These are phyloP conservation scores for Epichloe festucae DNA, from an alignment of 2,329 filamentous ascomycete genomes.

Conservation along the genomic window DNA sequence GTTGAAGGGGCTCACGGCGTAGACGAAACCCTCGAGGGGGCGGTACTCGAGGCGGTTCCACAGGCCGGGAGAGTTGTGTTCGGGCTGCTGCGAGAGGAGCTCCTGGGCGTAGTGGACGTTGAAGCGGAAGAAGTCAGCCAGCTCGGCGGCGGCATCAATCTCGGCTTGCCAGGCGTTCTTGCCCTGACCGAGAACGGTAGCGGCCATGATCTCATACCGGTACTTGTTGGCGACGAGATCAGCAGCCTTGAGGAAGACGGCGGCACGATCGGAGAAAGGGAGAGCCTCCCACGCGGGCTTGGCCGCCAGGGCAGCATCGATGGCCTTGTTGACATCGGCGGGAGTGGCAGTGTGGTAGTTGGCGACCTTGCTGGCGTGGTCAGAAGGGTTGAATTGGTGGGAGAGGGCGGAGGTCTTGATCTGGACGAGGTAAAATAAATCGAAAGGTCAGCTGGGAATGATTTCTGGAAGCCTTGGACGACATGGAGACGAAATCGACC, in stretches of 20 bases:
- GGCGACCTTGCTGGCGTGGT: slow-evolving; percentile 65
- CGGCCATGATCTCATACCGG: slow-evolving; percentile 90
- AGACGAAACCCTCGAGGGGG: slow-evolving; percentile 87
- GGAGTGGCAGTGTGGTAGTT: slow-evolving; percentile 73
- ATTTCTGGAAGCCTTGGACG: neutral
- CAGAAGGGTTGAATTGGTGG: slow-evolving; percentile 69
- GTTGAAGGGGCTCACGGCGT: slow-evolving; percentile 90
- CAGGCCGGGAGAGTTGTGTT: slow-evolving; percentile 67
- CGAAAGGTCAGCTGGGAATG: neutral
- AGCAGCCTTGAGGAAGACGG: slow-evolving; percentile 90
- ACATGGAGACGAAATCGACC: slow-evolving; percentile 10
- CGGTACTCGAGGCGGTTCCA: slow-evolving; percentile 91
- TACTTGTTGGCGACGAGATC: slow-evolving; percentile 87
- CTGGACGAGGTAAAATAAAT: slow-evolving; percentile 21
- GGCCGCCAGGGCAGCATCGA: slow-evolving; percentile 72
- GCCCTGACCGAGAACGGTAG: slow-evolving; percentile 90
- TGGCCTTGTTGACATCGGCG: slow-evolving; percentile 64
- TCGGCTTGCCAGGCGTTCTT: slow-evolving; percentile 99
- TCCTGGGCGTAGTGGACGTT: slow-evolving; percentile 91
- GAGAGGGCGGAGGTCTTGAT: slow-evolving; percentile 53
- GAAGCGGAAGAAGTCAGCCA: slow-evolving; percentile 87
- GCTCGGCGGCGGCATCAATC: slow-evolving; percentile 87
- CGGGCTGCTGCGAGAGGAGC: slow-evolving; percentile 75
- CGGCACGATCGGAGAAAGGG: slow-evolving; percentile 85
- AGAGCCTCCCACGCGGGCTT: slow-evolving; percentile 76